Evolutionary conservation across 2,329 filamentous ascomycete genomes (phyloP), one percentile per base, ranked within the genome.

Genomic region (Pseudocercospora crystallina): DNA sequence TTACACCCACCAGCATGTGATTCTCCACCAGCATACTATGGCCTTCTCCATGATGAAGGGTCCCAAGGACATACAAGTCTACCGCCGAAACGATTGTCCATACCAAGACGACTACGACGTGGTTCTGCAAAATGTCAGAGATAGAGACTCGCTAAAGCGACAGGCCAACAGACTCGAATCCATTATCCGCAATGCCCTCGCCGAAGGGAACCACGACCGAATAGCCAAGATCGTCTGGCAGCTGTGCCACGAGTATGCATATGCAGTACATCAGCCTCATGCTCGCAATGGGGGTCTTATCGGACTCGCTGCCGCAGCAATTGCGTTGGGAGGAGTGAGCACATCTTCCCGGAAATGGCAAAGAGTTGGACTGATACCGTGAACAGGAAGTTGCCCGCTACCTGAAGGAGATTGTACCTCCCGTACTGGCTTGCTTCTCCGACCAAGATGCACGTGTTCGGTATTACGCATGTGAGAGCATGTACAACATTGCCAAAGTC

Each of bases 401-500:
- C 69, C 80, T 99, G 43, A 86, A 90, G 67, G 86, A 91, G 63
- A 97, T 99, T 62, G 92, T 99, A 0, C 92, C 92, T 39, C 95
- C 95, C 2, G 94, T 99, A 5, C 80, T 99, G 39, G 94, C 94
- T 45, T 99, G 95, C 76, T 99, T 99, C 72, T 89, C 89, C 51
- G 95, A 99, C 63, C 94, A 97, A 76, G 94, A 99, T 86, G 91
- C 94, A 26, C 83, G 94, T 51, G 94, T 97, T 30, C 83, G 94
- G 58, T 99, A 99, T 71, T 99, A 99, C 73, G 94, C 94, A 17
- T 99, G 94, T 73, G 94, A 99, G 76, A 95, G 91, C 71, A 99
- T 99, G 94, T 99, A 99, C 75, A 99, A 99, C 72, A 99, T 99
- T 67, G 91, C 94, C 66, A 99, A 99, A 74, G 94, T 99, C 41